These are phyloP conservation scores for Emergomyces orientalis DNA, from an alignment of 2,329 filamentous ascomycete species.

Conservation along the genomic window DNA sequence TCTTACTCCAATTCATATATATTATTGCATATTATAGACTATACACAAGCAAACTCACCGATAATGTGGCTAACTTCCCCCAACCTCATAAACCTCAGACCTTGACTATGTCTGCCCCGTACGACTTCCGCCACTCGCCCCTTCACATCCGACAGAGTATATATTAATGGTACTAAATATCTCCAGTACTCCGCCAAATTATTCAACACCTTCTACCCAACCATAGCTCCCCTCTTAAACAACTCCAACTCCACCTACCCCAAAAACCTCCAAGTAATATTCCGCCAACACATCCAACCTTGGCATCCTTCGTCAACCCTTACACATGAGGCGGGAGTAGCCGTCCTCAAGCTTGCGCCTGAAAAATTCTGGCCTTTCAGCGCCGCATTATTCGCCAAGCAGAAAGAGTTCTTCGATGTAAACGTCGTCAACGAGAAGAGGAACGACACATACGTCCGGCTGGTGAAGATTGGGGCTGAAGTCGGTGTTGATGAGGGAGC, in stretches of 20 bases:
- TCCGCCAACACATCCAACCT: constrained; percentile 86
- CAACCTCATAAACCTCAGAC: constrained; percentile 35
- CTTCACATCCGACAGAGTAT: not conserved
- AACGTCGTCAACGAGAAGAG: constrained; percentile 73
- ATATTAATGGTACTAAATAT: too few species aligned
- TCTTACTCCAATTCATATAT: not conserved
- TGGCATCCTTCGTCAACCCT: constrained; percentile 87
- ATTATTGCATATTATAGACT: not conserved
- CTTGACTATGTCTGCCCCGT: constrained; percentile 85
- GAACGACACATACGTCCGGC: constrained; percentile 71
- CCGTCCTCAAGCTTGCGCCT: constrained; percentile 62
- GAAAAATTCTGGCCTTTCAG: constrained; percentile 74
- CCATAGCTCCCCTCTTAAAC: constrained; percentile 55
- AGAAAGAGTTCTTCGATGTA: constrained; percentile 75
- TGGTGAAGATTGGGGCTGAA: constrained; percentile 60
- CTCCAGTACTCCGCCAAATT: constrained; percentile 55
- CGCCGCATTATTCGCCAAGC: constrained; percentile 56
- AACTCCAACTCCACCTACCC: constrained; percentile 51
- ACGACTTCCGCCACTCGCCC: constrained; percentile 39
- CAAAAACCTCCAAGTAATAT: constrained; percentile 61
- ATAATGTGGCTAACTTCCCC: not conserved
- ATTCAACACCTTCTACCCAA: constrained; percentile 65
- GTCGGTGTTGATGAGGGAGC: constrained; percentile 62
- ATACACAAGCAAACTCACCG: not conserved
- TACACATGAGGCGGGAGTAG: constrained; percentile 63